phyloP scores from a whole-genome alignment of 208 protist genomes.

The Leishmania tarentolae region DNA sequence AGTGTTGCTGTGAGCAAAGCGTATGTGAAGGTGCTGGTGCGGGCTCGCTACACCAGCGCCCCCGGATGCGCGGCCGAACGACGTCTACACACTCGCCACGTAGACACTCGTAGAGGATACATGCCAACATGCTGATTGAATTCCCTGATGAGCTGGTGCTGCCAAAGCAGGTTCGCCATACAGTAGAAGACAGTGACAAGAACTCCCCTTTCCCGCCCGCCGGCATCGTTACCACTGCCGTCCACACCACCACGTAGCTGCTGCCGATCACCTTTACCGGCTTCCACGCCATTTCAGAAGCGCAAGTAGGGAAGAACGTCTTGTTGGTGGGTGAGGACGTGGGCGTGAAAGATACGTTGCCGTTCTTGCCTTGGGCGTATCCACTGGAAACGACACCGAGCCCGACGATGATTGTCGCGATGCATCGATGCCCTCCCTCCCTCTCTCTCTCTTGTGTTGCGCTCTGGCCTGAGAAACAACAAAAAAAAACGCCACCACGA shows the following conservation, averaged over 20 bases:
- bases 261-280: slow-evolving; percentile 37
- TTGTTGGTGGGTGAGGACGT: slow-evolving; percentile 40
- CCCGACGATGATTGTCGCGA: neutral
- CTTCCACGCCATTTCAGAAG: slow-evolving; percentile 30
- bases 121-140: slow-evolving; percentile 4
- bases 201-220: neutral
- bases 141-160: slow-evolving; percentile 21
- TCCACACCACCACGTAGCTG: slow-evolving; percentile 28
- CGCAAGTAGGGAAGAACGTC: slow-evolving; percentile 14
- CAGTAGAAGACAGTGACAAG: slow-evolving; percentile 3
- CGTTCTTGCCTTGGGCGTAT: slow-evolving; percentile 30
- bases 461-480: neutral
- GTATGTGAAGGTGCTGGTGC: slow-evolving; percentile 12
- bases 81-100: slow-evolving; percentile 2
- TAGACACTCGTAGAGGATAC: slow-evolving; percentile 18
- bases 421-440: neutral
- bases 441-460: neutral
- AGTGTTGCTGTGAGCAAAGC: slow-evolving; percentile 13
- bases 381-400: neutral
- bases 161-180: slow-evolving; percentile 24
- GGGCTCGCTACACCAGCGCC: slow-evolving; percentile 6
- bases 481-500: neutral
- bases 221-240: slow-evolving; percentile 7
- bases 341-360: slow-evolving; percentile 34
- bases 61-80: neutral